A percentile compares a stretch with the other conserved stretches of the same genome.
Evolutionary conservation across 2,329 filamentous ascomycete species (phyloP).

Genomic region (Pestalotiopsis sp.): DNA sequence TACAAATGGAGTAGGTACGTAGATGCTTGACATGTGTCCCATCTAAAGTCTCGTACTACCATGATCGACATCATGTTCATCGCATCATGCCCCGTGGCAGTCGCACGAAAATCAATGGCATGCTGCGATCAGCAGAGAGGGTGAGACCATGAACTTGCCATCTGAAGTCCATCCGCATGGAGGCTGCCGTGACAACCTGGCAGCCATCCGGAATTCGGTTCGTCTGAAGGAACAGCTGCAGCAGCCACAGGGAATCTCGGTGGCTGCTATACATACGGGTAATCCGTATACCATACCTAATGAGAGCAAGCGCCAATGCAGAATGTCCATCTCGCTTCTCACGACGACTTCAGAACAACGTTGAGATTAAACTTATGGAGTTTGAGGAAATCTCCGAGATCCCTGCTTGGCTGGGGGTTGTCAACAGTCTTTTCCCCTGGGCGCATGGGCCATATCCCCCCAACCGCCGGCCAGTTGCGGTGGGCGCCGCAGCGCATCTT

Average conservation of each 20-base stretch:
- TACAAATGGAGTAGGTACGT: not conserved
- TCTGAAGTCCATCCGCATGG: not conserved
- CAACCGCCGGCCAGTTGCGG: not conserved
- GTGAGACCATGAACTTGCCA: not conserved
- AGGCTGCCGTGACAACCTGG: constrained; percentile 1
- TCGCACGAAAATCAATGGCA: not conserved
- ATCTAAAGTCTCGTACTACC: not conserved
- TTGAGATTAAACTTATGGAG: constrained; percentile 12
- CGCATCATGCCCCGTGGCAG: not conserved
- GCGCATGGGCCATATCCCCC: not conserved
- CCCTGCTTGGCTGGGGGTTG: not conserved
- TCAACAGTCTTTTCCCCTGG: not conserved
- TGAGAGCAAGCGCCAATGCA: too few relatives aligned
- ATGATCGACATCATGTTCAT: constrained; percentile 2
- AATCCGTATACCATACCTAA: not conserved
- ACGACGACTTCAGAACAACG: not conserved
- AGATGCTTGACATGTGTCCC: not conserved
- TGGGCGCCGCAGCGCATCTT: constrained; percentile 13
- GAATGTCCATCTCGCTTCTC: not conserved
- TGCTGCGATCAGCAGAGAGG: not conserved
- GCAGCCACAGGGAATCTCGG: not conserved
- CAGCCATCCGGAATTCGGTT: constrained; percentile 5
- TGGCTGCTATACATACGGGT: not conserved
- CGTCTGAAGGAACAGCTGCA: constrained; percentile 3
- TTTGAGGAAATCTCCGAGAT: constrained; percentile 10